These are phyloP conservation scores for Psidium guajava DNA, from an alignment of 345 rosid genomes.

Conservation along the genomic window DNA sequence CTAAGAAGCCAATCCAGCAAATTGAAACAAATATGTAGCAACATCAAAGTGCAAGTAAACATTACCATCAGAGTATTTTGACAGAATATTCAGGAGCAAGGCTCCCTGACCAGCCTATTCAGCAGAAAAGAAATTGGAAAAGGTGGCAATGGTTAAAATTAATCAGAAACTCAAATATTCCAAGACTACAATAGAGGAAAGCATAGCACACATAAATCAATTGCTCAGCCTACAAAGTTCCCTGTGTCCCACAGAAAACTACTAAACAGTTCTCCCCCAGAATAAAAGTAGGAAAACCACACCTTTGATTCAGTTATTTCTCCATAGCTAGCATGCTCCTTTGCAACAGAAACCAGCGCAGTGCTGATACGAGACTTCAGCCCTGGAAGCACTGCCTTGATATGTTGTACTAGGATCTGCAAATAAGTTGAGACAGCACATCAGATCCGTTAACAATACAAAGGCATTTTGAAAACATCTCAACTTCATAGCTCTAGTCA, in stretches of 20 bases:
- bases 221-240: neutral
- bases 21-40: neutral
- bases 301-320: slow-evolving; percentile 87
- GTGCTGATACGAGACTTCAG: slow-evolving; percentile 69
- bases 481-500: neutral
- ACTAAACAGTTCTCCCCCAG: neutral
- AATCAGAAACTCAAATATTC: neutral
- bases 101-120: slow-evolving; percentile 94
- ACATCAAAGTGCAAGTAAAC: neutral
- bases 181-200: neutral
- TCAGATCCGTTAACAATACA: neutral
- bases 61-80: slow-evolving; percentile 87
- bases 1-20: neutral
- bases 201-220: neutral
- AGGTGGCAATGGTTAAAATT: neutral
- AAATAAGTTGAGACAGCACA: neutral
- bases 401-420: slow-evolving; percentile 87
- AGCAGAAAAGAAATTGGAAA: slow-evolving; percentile 4
- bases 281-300: slow-evolving; percentile 1
- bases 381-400: slow-evolving; percentile 70
- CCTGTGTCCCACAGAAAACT: neutral
- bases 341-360: slow-evolving; percentile 64
- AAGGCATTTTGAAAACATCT: neutral
- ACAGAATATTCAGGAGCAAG: slow-evolving; percentile 79
- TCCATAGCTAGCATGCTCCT: slow-evolving; percentile 92